Evolutionary conservation across 2,329 filamentous ascomycete species (phyloP), one percentile per base, ranked within the genome.

Genomic region (Colletotrichum eleusines): DNA sequence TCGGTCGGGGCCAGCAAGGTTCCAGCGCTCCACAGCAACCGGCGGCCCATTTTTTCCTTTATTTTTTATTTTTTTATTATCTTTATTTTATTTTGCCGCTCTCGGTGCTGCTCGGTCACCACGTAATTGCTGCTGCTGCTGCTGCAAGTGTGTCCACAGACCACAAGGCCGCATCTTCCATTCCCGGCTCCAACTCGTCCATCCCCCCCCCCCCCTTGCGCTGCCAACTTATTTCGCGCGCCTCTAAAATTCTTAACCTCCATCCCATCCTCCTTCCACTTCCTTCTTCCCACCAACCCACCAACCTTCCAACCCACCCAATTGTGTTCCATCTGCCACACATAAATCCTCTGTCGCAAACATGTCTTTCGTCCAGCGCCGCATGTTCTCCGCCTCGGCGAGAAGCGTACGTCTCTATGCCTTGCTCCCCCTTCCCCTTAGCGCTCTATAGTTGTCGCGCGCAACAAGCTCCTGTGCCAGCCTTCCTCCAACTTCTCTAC

Each of bases 321-420:
- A 31, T 55, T 38, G 58, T 69, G 54, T 61, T 48, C 63, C 63
- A 67, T 67, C 68, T 70, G 61, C 66, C 42, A 72, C 60, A 70
- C 46, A 54, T 48, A 44, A n/a, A n/a, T 46, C 70, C 63, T 55
- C 46, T 73, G 74, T 76, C 80, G 82, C 72, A 74, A 71, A 77
- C 75, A 95, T 97, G 94, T 95, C 95, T 83, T 89, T 91, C 81
- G 87, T 92, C 83, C 92, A 94, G 87, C 89, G 90, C 84, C 90
- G 93, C 80, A 91, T 92, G 81, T 95, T 95, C 86, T 94, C 93
- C 80, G 92, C 89, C 81, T 92, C 92, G 80, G 91, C 92, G 78
- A 88, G 90, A 84, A 88, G 94, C 85, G 92, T 95, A 84, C 83
- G 88, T 83, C 33, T 8, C 35, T 16, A 18, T 12, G 67, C 46